These are phyloP conservation scores for Candida khao-thaluensis DNA, from an alignment of 805 yeast species.

Conservation along the genomic window DNA sequence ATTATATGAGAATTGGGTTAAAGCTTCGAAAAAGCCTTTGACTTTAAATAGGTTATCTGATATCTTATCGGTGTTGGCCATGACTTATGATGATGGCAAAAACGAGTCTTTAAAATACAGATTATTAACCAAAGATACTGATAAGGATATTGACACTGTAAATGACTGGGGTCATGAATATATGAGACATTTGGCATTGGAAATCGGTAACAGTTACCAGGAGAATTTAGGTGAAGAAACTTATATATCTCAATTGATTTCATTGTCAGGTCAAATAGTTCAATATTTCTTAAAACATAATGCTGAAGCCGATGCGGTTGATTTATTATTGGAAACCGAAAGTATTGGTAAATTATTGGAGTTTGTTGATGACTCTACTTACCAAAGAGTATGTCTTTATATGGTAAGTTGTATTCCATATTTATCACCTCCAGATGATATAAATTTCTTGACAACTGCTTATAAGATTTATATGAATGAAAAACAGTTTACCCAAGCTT, in stretches of 20 bases:
- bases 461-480: constrained; percentile 78
- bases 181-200: constrained; percentile 91
- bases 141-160: constrained; percentile 50
- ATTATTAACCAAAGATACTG: constrained; percentile 47
- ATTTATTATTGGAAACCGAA: constrained; percentile 85
- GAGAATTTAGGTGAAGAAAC: constrained; percentile 43
- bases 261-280: constrained; percentile 72
- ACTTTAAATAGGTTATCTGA: constrained; percentile 72
- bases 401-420: constrained; percentile 96
- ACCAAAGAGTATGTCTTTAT: constrained; percentile 85
- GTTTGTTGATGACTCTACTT: constrained; percentile 82
- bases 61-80: constrained; percentile 86
- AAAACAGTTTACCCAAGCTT: constrained; percentile 82
- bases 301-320: constrained; percentile 98
- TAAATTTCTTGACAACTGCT: constrained; percentile 82
- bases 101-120: constrained; percentile 81
- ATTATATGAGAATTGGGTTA: constrained; percentile 66
- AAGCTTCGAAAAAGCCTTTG: constrained; percentile 24
- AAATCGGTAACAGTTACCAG: constrained; percentile 85
- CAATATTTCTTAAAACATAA: constrained; percentile 91
- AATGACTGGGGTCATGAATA: constrained; percentile 98
- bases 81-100: constrained; percentile 84
- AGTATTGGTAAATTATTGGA: constrained; percentile 77
- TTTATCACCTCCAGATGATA: constrained; percentile 92
- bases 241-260: constrained; percentile 46